phyloP scores from a whole-genome alignment of 306 rosid species.

The Chamaecrista fasciculata region DNA sequence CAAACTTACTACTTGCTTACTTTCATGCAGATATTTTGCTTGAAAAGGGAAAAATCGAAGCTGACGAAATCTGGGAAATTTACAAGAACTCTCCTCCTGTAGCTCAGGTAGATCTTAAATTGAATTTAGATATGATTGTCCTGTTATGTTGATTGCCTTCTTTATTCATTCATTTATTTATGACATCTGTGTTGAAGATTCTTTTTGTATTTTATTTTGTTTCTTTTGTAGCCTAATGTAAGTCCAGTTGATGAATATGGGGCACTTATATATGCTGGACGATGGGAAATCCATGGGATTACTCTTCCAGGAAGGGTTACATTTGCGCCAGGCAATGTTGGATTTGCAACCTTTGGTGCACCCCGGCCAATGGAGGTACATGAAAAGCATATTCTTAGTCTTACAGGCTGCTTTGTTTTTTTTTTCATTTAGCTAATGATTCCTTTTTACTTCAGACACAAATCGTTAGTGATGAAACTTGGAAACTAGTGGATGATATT shows the following conservation, averaged over 20 bases:
- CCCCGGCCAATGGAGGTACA: conserved; percentile 87
- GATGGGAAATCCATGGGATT: conserved; percentile 91
- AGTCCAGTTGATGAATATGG: conserved; percentile 86
- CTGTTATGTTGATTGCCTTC: conserved; percentile 7
- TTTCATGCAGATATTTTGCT: conserved; percentile 81
- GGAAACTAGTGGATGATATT: conserved; percentile 85
- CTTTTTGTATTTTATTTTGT: not conserved
- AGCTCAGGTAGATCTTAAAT: conserved; percentile 62
- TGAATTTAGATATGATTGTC: conserved; percentile 26
- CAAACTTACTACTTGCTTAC: conserved; percentile 20
- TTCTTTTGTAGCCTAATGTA: conserved; percentile 59
- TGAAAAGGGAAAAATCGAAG: conserved; percentile 70
- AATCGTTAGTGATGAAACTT: conserved; percentile 80
- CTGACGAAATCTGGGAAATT: conserved; percentile 83
- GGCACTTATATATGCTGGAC: conserved; percentile 83
- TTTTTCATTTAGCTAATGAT: conserved; percentile 26
- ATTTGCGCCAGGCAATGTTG: conserved; percentile 88
- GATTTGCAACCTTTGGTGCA: conserved; percentile 86
- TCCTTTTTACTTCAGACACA: conserved; percentile 58
- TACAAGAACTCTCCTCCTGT: conserved; percentile 60
- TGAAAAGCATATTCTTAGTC: conserved; percentile 23
- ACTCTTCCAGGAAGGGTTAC: conserved; percentile 96
- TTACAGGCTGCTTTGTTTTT: conserved; percentile 18
- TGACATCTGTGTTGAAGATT: not conserved
- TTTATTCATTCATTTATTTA: not conserved